Evolutionary conservation across 345 rosid genomes (phyloP), one percentile per base, ranked within the genome.

Genomic region (Eucalyptus curtisii): DNA sequence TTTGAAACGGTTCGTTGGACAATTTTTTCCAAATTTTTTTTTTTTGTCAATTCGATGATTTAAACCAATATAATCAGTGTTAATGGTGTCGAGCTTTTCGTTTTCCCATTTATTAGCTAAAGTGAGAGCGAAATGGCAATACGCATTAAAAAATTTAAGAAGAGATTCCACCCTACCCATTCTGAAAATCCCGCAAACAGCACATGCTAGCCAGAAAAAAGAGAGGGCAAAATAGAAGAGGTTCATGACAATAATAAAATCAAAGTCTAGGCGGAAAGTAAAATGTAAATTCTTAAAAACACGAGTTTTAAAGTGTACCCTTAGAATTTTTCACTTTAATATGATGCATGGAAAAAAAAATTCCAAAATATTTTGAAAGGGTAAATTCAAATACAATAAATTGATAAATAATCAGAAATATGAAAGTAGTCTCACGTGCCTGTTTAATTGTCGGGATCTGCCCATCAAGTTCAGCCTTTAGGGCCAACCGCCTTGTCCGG

Each of bases 171-270:
- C 61, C 30, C 13, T 24, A 24, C 0, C 61, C 30, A 13, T 61
- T 20, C 5, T 1, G 5, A 52, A 52, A 20, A 52, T 52, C 68
- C 68, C 0, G 2, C 4, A 13, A 27, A 30, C 4, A 0, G 7
- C 16, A 12, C 8, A 27, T 13, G 68, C 68, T 61, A 27, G 68
- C 68, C 1, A 0, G 68, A 13, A 6, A 59, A 12, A 59, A 59
- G 27, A 27, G n/a, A 13, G 1, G 31, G 31, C 8, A 1, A 59
- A 27, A 59, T 27, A 59, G 57, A 52, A 52, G 57, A 25, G n/a
- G n/a, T 59, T 27, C 31, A 13, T 61, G 68, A 52, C 33, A 30
- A 27, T 61, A 6, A 61, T 13, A 61, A 61, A 61, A 61, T 30
- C 16, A 30, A 61, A 61, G 68, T 61, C 17, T 30, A 4, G 8